Evolutionary conservation across 78 protist species (phyloP).

Genomic region (Cavenderia fasciculata): DNA sequence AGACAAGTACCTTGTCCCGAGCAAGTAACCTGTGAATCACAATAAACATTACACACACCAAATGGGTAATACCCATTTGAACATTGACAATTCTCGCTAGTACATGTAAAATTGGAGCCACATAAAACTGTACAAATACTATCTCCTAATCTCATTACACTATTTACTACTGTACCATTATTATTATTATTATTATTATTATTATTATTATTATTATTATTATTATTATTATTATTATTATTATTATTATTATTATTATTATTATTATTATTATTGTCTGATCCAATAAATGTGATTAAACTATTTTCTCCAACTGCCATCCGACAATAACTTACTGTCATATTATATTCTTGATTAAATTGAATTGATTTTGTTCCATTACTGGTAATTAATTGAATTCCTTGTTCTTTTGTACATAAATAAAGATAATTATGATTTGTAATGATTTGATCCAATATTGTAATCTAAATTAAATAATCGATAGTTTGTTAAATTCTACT

Average conservation of each 20-base stretch:
- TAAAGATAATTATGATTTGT: no score
- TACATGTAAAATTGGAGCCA: neutral
- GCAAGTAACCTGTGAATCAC: slow-evolving; percentile 1
- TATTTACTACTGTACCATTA: neutral
- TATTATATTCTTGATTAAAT: no score
- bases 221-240: neutral
- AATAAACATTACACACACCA: neutral
- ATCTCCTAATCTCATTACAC: neutral
- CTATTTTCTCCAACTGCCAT: no score
- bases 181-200: neutral
- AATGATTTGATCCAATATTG: no score
- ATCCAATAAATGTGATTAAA: no score
- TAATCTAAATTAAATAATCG: no score
- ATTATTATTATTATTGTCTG: neutral
- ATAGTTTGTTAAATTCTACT: no score
- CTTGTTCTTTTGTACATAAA: no score
- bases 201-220: neutral
- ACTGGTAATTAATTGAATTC: no score
- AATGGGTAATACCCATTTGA: slow-evolving; percentile 6
- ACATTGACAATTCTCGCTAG: slow-evolving; percentile 10
- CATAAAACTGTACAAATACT: slow-evolving; percentile 20
- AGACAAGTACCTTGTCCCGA: slow-evolving; percentile 14
- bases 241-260: neutral
- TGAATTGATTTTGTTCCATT: no score
- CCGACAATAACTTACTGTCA: no score